phyloP scores from a whole-genome alignment of 2,329 filamentous ascomycete species.

The Blastomyces gilchristii region DNA sequence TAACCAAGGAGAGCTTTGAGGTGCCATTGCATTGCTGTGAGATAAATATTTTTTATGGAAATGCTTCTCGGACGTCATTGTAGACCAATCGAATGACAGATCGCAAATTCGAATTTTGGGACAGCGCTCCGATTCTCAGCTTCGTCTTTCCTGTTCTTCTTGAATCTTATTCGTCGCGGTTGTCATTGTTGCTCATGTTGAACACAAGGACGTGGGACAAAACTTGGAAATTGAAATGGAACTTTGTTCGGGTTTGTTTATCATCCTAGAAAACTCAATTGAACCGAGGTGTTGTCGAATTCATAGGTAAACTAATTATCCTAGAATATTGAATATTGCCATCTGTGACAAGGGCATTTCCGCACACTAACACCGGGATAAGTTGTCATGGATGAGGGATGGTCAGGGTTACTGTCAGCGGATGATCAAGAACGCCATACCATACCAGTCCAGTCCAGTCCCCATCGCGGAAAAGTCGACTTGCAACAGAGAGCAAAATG shows the following conservation, averaged over 20 bases:
- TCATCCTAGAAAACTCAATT: neutral
- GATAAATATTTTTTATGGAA: neutral
- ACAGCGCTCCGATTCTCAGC: neutral
- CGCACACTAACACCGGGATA: neutral
- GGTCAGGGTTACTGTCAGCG: neutral
- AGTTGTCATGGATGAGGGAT: neutral
- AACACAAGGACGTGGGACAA: neutral
- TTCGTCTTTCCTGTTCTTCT: neutral
- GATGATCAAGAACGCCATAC: neutral
- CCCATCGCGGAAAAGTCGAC: neutral
- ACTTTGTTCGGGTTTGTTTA: neutral
- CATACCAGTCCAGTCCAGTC: too few species aligned
- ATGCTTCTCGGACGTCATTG: neutral
- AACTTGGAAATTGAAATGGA: neutral
- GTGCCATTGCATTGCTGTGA: too few species aligned
- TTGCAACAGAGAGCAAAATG: neutral
- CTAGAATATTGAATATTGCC: neutral
- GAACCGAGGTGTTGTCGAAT: neutral
- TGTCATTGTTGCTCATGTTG: neutral
- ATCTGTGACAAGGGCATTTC: too few species aligned
- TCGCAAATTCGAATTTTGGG: neutral
- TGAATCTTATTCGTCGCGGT: neutral
- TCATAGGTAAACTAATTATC: neutral
- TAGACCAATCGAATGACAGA: neutral
- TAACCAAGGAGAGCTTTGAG: too few species aligned